Evolutionary conservation across 148 eudicot species (phyloP).

Genomic region (Simmondsia chinensis): DNA sequence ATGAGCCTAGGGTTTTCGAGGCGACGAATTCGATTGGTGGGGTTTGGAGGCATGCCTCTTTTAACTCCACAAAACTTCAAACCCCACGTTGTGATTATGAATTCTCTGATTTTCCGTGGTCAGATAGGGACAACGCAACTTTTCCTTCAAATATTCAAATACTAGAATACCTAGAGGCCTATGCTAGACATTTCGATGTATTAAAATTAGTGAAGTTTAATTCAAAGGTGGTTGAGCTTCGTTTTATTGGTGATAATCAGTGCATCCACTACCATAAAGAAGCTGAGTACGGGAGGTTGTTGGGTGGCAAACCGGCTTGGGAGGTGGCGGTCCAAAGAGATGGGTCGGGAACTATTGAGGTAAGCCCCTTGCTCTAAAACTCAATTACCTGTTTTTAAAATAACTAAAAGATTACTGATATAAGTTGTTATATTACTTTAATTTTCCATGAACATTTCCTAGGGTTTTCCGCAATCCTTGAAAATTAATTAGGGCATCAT

Average conservation of each 20-base stretch:
- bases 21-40: slow-evolving; percentile 80
- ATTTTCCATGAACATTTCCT: too few species aligned
- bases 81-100: slow-evolving; percentile 91
- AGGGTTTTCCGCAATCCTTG: too few species aligned
- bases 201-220: slow-evolving; percentile 55
- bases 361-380: too few species aligned
- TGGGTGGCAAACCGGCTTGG: slow-evolving; percentile 61
- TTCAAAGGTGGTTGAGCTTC: slow-evolving; percentile 80
- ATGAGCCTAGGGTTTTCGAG: slow-evolving; percentile 71
- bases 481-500: too few species aligned
- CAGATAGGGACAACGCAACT: slow-evolving; percentile 47
- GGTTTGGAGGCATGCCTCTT: slow-evolving; percentile 82
- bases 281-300: slow-evolving; percentile 25
- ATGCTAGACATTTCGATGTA: slow-evolving; percentile 66
- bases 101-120: slow-evolving; percentile 91
- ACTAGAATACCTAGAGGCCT: slow-evolving; percentile 56
- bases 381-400: too few species aligned
- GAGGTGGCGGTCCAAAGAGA: slow-evolving; percentile 57
- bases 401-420: too few species aligned
- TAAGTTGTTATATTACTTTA: too few species aligned
- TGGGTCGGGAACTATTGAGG: slow-evolving; percentile 38
- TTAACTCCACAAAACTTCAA: slow-evolving; percentile 60
- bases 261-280: neutral
- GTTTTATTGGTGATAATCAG: slow-evolving; percentile 26
- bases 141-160: slow-evolving; percentile 65